Base-by-base conservation (phyloP, 257 asterid species). In the Salvia splendens region DNA sequence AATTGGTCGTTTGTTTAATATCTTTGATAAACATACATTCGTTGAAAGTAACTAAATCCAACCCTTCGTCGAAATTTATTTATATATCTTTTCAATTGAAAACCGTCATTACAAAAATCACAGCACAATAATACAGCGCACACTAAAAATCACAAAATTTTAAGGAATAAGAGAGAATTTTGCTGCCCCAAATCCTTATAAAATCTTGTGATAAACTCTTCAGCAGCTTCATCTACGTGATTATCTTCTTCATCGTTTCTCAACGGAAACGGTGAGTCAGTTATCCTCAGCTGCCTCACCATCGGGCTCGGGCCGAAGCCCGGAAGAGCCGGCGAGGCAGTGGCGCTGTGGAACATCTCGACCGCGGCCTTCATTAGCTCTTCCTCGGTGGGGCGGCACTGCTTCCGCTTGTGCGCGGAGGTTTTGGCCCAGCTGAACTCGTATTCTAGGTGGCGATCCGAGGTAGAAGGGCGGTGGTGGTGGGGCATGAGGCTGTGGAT, bases 231-330 rank as follows among this genome's bases (percentile, higher is more conserved):
- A 67, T 84, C 81, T 17, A 80, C 84, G 0, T 48, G 81, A 12
- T 6, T 66, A 48, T 85, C 83, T 24, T 60, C 86, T 8, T 70
- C 92, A 30, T 14, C 40, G 3, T 78, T 81, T 48, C 61, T 69
- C 45, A 81, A 10, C 7, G 95, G 95, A 32, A 72, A 86, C 2
- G 96, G 96, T 0, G 96, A 89, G 36, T 89, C 96, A 0, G 95
- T 84, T 2, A 89, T 59, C 95, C 96, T 89, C 75, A 89, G 74
- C 82, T 89, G 95, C 87, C 95, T 82, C 73, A 81, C 94, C 81
- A 61, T 8, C 24, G 96, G 97, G 3, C 82, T 85, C 78, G 75
- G 77, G 61, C 96, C 93, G 51, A 88, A 91, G 6, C 97, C 91
- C 0, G 97, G 91, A 1, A 88, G 75, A 1, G 83, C 97, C 57